Base-by-base conservation (phyloP, 345 rosid species). In the Eucalyptus curtisii region DNA sequence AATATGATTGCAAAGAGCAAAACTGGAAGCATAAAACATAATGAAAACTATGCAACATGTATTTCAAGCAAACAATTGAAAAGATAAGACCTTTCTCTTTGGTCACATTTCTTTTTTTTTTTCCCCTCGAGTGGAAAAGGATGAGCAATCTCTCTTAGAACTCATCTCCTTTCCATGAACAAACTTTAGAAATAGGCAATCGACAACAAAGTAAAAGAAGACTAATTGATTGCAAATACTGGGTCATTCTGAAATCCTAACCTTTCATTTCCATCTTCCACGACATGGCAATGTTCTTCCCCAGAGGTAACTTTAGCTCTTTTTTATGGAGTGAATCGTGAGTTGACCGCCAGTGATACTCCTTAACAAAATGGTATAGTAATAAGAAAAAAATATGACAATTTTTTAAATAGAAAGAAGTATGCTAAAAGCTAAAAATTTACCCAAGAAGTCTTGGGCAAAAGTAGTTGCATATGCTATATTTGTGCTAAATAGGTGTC, bases 251-350 rank as follows among this genome's bases (percentile, higher is more conserved):
- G 42, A 71, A 40, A 19, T 27, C 68, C 87, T 79, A 91, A 87
- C 85, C 61, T 25, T 86, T 87, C 24, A 81, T 40, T 64, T 94
- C 92, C 92, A 97, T 93, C 89, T 91, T 94, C 98, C 98, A 95
- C 16, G 98, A 86, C 93, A 98, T 90, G 2, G 88, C 90, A 45
- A 98, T 97, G 90, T 95, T 93, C 90, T 97, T 94, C 50, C 98
- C 99, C 5, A 97, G 5, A 3, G 57, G 10, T 52, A 52, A 52
- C 57, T 52, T 52, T 0, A 52, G 57, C 57, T 52, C 57, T 52
- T 52, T 52, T 52, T 52, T 22, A 52, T 52, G 57, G 57, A 19
- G 25, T 52, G 25, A 52, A 52, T 52, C 4, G 4, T 52, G 4
- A 52, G 24, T 19, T 19, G 57, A 52, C 1, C 19, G 1, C 1